Evolutionary conservation across 768 basidiomycete genomes (phyloP).

Genomic region (Leccinum disarticulatum): DNA sequence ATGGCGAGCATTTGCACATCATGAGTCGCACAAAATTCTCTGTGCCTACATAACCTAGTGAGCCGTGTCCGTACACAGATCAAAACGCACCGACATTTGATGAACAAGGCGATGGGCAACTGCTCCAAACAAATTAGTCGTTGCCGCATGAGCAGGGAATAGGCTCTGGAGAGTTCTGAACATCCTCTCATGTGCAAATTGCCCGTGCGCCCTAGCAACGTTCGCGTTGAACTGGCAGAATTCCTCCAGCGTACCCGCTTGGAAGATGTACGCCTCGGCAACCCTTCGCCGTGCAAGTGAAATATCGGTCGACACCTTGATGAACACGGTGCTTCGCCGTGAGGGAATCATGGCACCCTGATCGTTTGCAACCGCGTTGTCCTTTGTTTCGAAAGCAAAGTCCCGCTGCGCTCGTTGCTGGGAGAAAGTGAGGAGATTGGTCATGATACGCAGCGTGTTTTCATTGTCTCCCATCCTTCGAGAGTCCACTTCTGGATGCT

Average conservation of each 20-base stretch:
- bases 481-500: conserved; percentile 39
- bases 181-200: conserved; percentile 69
- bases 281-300: conserved; percentile 50
- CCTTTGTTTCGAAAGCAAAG: conserved; percentile 41
- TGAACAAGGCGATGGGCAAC: conserved; percentile 40
- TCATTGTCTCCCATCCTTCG: conserved; percentile 50
- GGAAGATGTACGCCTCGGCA: conserved; percentile 63
- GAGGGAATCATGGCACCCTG: conserved; percentile 31
- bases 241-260: conserved; percentile 39
- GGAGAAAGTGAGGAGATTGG: conserved; percentile 65
- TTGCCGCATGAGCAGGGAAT: conserved; percentile 33
- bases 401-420: conserved; percentile 41
- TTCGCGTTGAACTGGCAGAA: conserved; percentile 61
- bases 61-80: background rate
- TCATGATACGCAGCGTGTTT: conserved; percentile 74
- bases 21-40: conserved; percentile 45
- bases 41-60: conserved; percentile 36
- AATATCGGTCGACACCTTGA: conserved; percentile 52
- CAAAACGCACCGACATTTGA: conserved; percentile 44
- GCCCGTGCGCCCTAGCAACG: conserved; percentile 55
- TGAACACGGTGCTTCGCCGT: conserved; percentile 57
- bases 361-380: conserved; percentile 26
- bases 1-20: conserved; percentile 85
- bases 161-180: conserved; percentile 58
- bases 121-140: conserved; percentile 28